Evolutionary conservation across 2,329 filamentous ascomycete species (phyloP), one percentile per base, ranked within the genome.

Genomic region (Aspergillus luchuensis): DNA sequence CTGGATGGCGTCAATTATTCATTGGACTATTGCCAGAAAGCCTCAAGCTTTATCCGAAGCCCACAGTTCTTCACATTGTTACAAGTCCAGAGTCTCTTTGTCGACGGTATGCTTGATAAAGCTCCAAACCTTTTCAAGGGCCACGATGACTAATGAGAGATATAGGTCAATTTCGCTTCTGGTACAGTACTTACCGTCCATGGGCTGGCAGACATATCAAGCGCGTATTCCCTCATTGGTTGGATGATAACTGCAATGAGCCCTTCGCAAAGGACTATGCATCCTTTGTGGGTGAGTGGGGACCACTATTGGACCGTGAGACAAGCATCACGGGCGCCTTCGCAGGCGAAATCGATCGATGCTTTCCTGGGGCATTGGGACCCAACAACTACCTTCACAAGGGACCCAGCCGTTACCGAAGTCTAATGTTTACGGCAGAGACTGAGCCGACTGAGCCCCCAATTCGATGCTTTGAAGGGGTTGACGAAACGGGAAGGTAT

Each of bases 321-420:
- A 57, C 17, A 8, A 50, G 17, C 19, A 11, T 58, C 56, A 39
- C 52, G 49, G 28, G n/a, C 10, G 10, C 25, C 13, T 47, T 45
- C 45, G 23, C 21, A 10, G 57, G 57, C n/a, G 30, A 59, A 13
- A 56, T 59, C 36, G 57, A 59, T 15, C 15, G 52, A 28, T 59
- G 57, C n/a, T 19, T 59, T 17, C 56, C 56, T 56, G 57, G 57
- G 11, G 45, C 57, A 0, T 19, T 59, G 11, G 57, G 57, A 15
- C 7, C 33, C 5, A 15, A 45, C 23, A 59, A 59, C 13, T 56
- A 36, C 51, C 36, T 59, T 28, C 23, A 49, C n/a, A 50, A 25
- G 15, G 49, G 48, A 19, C 45, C 21, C 13, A 57, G 56, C 5
- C 48, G 56, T 10, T 57, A 57, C 15, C 10, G 33, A 13, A 39